Evolutionary conservation across 1,284 basidiomycete genomes (phyloP).

Genomic region (Schizopora paradoxa): DNA sequence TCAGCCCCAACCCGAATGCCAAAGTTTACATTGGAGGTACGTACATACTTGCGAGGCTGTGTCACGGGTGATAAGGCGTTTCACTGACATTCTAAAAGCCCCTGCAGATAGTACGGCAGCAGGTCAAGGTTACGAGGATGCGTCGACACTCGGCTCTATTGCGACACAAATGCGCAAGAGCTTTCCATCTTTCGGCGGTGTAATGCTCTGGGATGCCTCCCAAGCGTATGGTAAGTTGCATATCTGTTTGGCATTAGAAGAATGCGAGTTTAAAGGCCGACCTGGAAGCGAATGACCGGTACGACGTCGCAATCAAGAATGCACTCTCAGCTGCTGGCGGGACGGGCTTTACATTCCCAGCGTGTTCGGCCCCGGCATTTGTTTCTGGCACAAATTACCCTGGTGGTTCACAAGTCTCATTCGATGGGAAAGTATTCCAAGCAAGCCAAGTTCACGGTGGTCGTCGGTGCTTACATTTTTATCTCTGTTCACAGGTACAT

Average conservation of each 20-base stretch:
- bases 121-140: slow-evolving; percentile 49
- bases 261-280: not conserved
- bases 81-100: too few relatives aligned
- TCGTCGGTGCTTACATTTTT: slow-evolving; percentile 6
- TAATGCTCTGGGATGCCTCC: slow-evolving; percentile 70
- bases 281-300: slow-evolving; percentile 49
- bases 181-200: slow-evolving; percentile 67
- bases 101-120: slow-evolving; percentile 54
- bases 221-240: slow-evolving; percentile 50
- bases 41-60: too few relatives aligned
- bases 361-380: slow-evolving; percentile 53
- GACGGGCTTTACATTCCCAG: slow-evolving; percentile 59
- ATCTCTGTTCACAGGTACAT: slow-evolving; percentile 42
- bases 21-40: slow-evolving; percentile 55
- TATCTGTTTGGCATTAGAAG: slow-evolving; percentile 9
- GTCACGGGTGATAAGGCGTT: too few relatives aligned
- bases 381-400: slow-evolving; percentile 45
- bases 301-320: slow-evolving; percentile 44
- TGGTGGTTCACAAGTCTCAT: slow-evolving; percentile 49
- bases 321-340: slow-evolving; percentile 55
- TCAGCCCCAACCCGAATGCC: slow-evolving; percentile 52
- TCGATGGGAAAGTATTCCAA: slow-evolving; percentile 40
- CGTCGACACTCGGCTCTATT: slow-evolving; percentile 43
- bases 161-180: slow-evolving; percentile 50
- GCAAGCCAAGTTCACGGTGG: slow-evolving; percentile 1